Conservation (phyloP, 192 early-diverging fungal genomes). For the Spizellomyces punctatus region DNA sequence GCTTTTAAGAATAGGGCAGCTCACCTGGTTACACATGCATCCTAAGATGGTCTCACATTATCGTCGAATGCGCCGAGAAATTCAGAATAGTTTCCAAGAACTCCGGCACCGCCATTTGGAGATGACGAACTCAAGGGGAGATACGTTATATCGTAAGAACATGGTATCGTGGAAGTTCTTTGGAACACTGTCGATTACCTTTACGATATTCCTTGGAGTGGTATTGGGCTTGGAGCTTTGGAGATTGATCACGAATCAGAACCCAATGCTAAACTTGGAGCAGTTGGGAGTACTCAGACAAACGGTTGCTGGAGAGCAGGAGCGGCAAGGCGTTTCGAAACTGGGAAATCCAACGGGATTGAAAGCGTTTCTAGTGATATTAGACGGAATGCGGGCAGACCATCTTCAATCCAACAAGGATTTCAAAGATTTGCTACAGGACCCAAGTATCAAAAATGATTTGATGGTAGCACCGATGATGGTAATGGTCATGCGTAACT, state of each 20-base stretch:
- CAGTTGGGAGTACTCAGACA: not conserved
- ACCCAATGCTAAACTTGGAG: conserved; percentile 2
- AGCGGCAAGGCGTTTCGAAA: not conserved
- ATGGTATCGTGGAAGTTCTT: conserved; percentile 2
- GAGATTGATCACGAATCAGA: conserved; percentile 7
- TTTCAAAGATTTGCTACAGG: not conserved
- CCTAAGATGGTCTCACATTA: not conserved
- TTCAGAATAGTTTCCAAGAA: not conserved
- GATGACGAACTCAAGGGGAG: not conserved
- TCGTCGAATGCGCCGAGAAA: not conserved
- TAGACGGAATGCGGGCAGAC: conserved; percentile 5
- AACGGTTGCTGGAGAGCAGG: not conserved
- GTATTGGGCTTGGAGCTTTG: not conserved
- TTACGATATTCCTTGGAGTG: not conserved
- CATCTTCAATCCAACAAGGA: not conserved
- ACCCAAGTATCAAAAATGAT: not conserved
- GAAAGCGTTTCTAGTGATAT: conserved; percentile 6
- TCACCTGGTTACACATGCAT: not conserved
- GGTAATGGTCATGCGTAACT: not conserved
- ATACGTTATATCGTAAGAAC: conserved; percentile 1
- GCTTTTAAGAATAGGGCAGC: not conserved
- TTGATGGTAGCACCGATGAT: not conserved
- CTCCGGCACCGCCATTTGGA: not conserved
- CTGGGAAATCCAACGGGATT: conserved; percentile 1
- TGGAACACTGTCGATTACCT: not conserved